These are phyloP conservation scores for Canavalia ensiformis DNA, from an alignment of 306 rosid genomes.

Conservation along the genomic window DNA sequence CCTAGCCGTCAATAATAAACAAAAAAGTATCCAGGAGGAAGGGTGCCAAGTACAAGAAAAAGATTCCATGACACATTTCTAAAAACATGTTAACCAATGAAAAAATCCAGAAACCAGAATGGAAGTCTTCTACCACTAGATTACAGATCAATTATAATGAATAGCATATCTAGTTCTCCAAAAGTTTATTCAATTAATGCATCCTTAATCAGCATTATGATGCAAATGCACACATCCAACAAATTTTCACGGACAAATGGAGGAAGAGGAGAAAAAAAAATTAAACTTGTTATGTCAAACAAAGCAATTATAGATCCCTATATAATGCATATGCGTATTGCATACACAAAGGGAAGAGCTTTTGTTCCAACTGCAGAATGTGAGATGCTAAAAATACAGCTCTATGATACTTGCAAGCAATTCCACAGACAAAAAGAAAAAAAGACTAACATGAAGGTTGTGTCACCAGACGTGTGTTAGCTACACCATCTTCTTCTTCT, in stretches of 20 bases:
- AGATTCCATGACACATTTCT: conserved; percentile 3
- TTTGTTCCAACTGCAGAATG: not conserved
- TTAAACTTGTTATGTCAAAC: conserved; percentile 9
- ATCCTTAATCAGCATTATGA: conserved; percentile 34
- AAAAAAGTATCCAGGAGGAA: conserved; percentile 8
- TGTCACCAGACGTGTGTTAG: conserved; percentile 80
- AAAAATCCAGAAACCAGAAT: conserved; percentile 11
- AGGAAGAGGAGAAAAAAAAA: not conserved
- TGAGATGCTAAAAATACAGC: not conserved
- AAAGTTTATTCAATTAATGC: conserved; percentile 6
- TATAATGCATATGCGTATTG: conserved; percentile 13
- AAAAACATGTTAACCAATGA: not conserved
- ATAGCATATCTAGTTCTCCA: conserved; percentile 13
- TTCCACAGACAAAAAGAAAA: not conserved
- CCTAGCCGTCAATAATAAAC: not conserved
- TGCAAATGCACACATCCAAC: not conserved
- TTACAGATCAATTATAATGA: conserved; percentile 18
- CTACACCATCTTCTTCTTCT: conserved; percentile 91
- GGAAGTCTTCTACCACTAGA: conserved; percentile 12
- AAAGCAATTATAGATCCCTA: not conserved
- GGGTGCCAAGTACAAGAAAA: not conserved
- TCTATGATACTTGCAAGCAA: not conserved
- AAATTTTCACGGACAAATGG: not conserved
- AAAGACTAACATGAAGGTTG: conserved; percentile 88
- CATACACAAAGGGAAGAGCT: not conserved